Percentiles rank a stretch among this genome's conserved stretches.
phyloP scores from a whole-genome alignment of 768 basidiomycete genomes.

The Calocybe cyanea region DNA sequence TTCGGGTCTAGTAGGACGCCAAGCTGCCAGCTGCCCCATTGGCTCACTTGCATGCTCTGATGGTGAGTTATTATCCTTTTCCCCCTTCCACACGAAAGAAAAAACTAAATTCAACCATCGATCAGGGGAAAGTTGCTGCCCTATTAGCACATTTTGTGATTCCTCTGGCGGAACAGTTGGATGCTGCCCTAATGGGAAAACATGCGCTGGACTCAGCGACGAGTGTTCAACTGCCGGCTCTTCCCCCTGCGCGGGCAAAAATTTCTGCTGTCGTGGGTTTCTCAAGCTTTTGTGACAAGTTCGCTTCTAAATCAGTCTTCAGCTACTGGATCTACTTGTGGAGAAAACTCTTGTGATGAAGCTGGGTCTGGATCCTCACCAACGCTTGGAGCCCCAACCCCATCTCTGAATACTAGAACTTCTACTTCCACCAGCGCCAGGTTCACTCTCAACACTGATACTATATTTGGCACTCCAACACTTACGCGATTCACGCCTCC shows the following conservation, averaged over 20 bases:
- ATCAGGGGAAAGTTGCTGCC: background rate
- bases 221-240: background rate
- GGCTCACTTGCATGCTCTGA: background rate
- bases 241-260: background rate
- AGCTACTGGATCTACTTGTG: no score
- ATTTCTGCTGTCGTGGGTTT: background rate
- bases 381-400: no score
- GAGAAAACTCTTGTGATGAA: no score
- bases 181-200: background rate
- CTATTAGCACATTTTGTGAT: background rate
- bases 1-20: background rate
- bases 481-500: no score
- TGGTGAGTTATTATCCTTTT: background rate
- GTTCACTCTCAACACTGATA: background rate
- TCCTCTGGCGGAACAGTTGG: background rate
- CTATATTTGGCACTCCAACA: background rate
- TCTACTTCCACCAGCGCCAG: background rate
- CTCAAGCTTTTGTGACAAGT: background rate
- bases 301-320: background rate
- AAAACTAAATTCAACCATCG: background rate
- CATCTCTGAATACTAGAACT: no score
- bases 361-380: background rate
- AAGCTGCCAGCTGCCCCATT: background rate
- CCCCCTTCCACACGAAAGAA: no score
- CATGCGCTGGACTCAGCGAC: background rate